Evolutionary conservation across 1,284 basidiomycete genomes (phyloP).

Genomic region (Ganoderma lingzhi): DNA sequence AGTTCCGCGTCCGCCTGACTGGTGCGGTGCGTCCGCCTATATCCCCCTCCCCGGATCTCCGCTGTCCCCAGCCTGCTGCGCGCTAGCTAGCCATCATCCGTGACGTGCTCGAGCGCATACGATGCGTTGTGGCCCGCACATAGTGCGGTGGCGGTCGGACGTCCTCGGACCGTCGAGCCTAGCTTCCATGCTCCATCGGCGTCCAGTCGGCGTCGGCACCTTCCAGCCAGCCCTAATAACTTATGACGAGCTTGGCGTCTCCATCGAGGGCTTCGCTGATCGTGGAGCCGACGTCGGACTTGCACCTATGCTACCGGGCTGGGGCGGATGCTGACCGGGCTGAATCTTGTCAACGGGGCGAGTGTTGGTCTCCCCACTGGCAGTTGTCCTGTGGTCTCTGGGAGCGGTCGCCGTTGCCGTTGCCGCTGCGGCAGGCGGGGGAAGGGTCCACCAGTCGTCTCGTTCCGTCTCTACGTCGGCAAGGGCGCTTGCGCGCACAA

Average conservation of each 20-base stretch:
- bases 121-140: neutral
- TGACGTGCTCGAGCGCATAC: neutral
- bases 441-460: slow-evolving; percentile 43
- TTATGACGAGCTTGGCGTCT: neutral
- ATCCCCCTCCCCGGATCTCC: neutral
- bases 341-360: neutral
- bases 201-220: neutral
- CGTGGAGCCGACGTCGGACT: slow-evolving; percentile 7
- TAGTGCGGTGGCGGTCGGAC: neutral
- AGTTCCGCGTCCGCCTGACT: neutral
- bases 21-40: neutral
- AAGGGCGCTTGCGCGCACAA: slow-evolving; percentile 42
- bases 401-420: neutral
- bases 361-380: neutral
- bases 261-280: slow-evolving; percentile 4
- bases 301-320: neutral
- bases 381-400: neutral
- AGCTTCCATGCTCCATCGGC: neutral
- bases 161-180: neutral
- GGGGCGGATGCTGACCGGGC: neutral
- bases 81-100: neutral
- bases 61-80: neutral
- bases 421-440: slow-evolving; percentile 11
- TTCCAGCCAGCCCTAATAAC: neutral
- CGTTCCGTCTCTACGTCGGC: neutral